Base-by-base conservation (phyloP, 345 rosid species). In the Acer saccharum region DNA sequence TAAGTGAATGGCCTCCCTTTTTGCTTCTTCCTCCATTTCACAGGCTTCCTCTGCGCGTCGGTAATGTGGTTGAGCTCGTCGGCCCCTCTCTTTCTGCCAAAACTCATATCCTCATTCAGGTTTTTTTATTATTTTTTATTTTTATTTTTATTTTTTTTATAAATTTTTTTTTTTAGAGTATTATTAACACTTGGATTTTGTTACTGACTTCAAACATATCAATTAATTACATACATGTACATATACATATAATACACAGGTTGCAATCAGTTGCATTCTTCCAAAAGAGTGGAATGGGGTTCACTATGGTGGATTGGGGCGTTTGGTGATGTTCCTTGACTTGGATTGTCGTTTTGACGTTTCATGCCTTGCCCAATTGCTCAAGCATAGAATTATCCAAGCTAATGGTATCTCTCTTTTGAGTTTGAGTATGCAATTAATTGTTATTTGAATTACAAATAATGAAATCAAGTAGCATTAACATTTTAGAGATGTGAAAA, bases 301-400 rank as follows among this genome's bases (percentile, higher is more conserved):
- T n/a, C 82, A 79, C 75, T 94, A 86, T 8, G 97, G 97, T 6
- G 97, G 97, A n/a, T 80, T 85, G 57, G 96, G 87, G 72, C 88
- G 73, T 69, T 18, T 83, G 5, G 94, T 85, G 39, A 68, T 90
- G 76, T 92, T 86, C 78, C 57, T 94, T 65, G 97, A 94, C 81
- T 81, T 92, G 83, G 98, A 92, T 84, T 91, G 94, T 57, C 88
- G 93, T 10, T 90, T 94, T 32, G 93, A 94, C 63, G 72, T 89
- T 17, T 66, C 69, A 6, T 92, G 92, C 63, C 88, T 94, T 6
- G 83, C 93, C 17, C 78, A 92, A n/a, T 52, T 92, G 86, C 87
- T 94, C 20, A 83, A 77, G 72, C 80, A 69, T 80, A 89, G 93
- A 68, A 90, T 94, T 48, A 35, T 46, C 48, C 81, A 80, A 79